Evolutionary conservation across 1,284 basidiomycete species (phyloP).

Genomic region (Ceratobasidium papillatum): DNA sequence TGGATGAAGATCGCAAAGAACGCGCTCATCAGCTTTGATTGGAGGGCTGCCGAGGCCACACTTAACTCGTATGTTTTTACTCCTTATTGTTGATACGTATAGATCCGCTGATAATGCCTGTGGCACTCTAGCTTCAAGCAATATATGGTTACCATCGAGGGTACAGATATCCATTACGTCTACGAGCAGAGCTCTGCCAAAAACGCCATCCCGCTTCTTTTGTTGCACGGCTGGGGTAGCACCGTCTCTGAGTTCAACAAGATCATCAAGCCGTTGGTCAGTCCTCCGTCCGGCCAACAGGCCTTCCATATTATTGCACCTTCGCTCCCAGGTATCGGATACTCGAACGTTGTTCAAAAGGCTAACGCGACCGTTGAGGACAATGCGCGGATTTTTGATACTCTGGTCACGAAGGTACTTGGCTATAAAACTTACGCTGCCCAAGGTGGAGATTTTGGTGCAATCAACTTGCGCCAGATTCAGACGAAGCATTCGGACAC

Average conservation of each 20-base stretch:
- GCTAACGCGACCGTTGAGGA: slow-evolving; percentile 30
- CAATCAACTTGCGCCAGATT: slow-evolving; percentile 26
- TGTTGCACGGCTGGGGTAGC: slow-evolving; percentile 39
- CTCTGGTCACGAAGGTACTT: slow-evolving; percentile 30
- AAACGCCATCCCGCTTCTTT: slow-evolving; percentile 29
- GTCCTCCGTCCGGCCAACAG: slow-evolving; percentile 4
- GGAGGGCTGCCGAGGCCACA: slow-evolving; percentile 10
- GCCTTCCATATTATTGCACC: slow-evolving; percentile 28
- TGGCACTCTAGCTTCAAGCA: slow-evolving; percentile 22
- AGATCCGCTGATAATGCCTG: neutral
- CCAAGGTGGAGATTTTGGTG: slow-evolving; percentile 37
- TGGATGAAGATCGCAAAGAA: slow-evolving; percentile 20
- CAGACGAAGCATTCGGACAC: slow-evolving; percentile 15
- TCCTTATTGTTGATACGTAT: neutral
- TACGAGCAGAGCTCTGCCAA: slow-evolving; percentile 28
- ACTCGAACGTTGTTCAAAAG: slow-evolving; percentile 22
- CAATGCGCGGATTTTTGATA: slow-evolving; percentile 39
- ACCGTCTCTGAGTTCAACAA: slow-evolving; percentile 39
- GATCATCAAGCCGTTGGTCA: slow-evolving; percentile 32
- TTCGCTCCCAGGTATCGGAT: slow-evolving; percentile 38
- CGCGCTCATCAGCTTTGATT: slow-evolving; percentile 18
- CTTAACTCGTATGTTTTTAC: slow-evolving; percentile 22
- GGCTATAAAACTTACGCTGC: slow-evolving; percentile 38
- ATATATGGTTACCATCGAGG: slow-evolving; percentile 34
- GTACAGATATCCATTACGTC: slow-evolving; percentile 24